Percentiles rank a stretch among this genome's conserved stretches.
Evolutionary conservation across 495 filamentous ascomycete species (phyloP).

Genomic region (Trichoderma reesei): DNA sequence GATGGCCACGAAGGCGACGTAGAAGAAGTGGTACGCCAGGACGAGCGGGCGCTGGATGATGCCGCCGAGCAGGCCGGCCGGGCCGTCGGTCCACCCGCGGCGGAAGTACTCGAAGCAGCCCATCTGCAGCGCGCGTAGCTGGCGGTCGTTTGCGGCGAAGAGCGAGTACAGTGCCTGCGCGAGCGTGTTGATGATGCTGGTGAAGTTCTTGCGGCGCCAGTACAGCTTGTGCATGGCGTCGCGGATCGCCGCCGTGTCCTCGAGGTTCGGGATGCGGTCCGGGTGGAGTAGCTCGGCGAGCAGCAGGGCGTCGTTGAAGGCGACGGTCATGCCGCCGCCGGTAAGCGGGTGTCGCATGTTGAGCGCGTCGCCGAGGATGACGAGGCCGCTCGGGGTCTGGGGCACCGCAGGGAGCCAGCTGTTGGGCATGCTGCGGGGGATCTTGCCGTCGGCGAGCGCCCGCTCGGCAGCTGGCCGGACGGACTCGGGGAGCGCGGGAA

Average conservation of each 20-base stretch:
- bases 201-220: slow-evolving; percentile 73
- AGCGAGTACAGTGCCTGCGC: slow-evolving; percentile 83
- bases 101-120: slow-evolving; percentile 95
- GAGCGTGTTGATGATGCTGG: slow-evolving; percentile 88
- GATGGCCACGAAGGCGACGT: slow-evolving; percentile 80
- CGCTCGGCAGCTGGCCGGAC: slow-evolving; percentile 63
- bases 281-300: slow-evolving; percentile 64
- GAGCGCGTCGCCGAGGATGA: slow-evolving; percentile 82
- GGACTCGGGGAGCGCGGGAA: slow-evolving; percentile 64
- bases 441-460: slow-evolving; percentile 67
- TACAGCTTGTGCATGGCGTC: slow-evolving; percentile 70
- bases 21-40: slow-evolving; percentile 88
- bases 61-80: slow-evolving; percentile 74
- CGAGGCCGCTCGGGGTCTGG: slow-evolving; percentile 61
- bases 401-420: slow-evolving; percentile 70
- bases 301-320: slow-evolving; percentile 75
- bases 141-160: slow-evolving; percentile 75
- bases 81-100: slow-evolving; percentile 63
- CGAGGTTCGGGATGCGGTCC: slow-evolving; percentile 54
- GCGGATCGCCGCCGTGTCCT: slow-evolving; percentile 51
- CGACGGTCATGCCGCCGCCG: slow-evolving; percentile 93
- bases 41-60: slow-evolving; percentile 67
- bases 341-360: slow-evolving; percentile 97
- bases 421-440: slow-evolving; percentile 80
- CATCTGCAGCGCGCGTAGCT: slow-evolving; percentile 70